These are phyloP conservation scores for Colletotrichum tropicicola DNA, from an alignment of 2,329 filamentous ascomycete species.

Conservation along the genomic window DNA sequence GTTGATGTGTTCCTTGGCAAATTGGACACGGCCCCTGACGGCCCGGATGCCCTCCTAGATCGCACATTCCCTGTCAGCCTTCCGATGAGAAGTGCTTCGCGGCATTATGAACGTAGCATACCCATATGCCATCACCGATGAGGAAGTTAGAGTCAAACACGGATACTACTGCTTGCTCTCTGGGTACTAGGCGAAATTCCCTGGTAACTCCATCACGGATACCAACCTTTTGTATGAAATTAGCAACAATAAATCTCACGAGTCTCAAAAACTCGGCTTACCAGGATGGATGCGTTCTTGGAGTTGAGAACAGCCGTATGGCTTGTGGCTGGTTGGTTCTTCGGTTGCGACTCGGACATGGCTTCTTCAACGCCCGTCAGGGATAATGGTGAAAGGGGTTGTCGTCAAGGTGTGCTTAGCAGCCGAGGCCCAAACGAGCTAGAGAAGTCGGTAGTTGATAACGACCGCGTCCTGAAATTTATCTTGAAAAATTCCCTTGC, in stretches of 20 bases:
- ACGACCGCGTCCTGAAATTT: not conserved
- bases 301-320: conserved; percentile 35
- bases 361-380: not conserved
- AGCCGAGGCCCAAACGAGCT: not conserved
- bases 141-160: conserved; percentile 41
- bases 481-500: not conserved
- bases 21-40: conserved; percentile 35
- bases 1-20: conserved; percentile 38
- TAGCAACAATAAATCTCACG: not conserved
- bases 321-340: conserved; percentile 21
- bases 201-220: conserved; percentile 37
- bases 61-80: not conserved
- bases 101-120: not conserved
- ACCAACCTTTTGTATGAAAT: conserved; percentile 32
- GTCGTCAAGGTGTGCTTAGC: not conserved
- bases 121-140: conserved; percentile 39
- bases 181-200: conserved; percentile 34
- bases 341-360: conserved; percentile 12
- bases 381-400: not conserved
- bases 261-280: not conserved
- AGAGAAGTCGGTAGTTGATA: not conserved
- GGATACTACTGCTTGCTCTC: conserved; percentile 35
- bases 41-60: conserved; percentile 38
- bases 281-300: conserved; percentile 35
- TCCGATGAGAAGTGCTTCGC: too few relatives aligned